phyloP scores from a whole-genome alignment of 1,284 basidiomycete species.

The Mycosarcoma maydis region DNA sequence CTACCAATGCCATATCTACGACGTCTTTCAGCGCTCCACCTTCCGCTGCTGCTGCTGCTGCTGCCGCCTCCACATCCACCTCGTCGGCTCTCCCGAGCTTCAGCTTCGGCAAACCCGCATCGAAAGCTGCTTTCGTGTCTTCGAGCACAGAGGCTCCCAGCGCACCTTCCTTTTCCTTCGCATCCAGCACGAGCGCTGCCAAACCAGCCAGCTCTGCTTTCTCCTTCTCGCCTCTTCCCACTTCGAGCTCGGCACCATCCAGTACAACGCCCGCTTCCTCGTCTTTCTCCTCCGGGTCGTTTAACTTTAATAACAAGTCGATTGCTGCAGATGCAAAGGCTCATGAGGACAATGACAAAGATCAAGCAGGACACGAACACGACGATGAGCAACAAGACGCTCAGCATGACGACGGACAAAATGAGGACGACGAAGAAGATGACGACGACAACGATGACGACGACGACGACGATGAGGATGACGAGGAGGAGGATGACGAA shows the following conservation, averaged over 20 bases:
- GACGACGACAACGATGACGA: constrained; percentile 21
- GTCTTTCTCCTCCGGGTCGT: constrained; percentile 19
- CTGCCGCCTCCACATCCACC: constrained; percentile 2
- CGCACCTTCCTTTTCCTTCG: constrained; percentile 35
- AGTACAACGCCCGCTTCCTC: constrained; percentile 10
- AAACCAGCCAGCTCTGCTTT: constrained; percentile 29
- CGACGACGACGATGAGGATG: constrained; percentile 16
- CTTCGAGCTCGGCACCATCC: constrained; percentile 8
- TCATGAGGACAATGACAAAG: background rate
- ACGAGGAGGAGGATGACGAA: constrained; percentile 15
- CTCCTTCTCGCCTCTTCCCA: constrained; percentile 26
- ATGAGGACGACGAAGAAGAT: constrained; percentile 17
- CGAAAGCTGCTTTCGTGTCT: background rate
- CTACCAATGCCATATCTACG: constrained; percentile 16
- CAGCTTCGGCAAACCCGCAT: constrained; percentile 32
- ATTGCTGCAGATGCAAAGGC: background rate
- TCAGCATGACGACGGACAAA: constrained; percentile 8
- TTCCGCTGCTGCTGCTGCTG: background rate
- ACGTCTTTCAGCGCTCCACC: constrained; percentile 4
- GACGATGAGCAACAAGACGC: constrained; percentile 5
- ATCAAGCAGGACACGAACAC: constrained; percentile 2
- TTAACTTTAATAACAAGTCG: constrained; percentile 1
- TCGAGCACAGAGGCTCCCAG: constrained; percentile 1
- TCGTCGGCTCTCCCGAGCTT: constrained; percentile 15
- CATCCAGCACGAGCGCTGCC: constrained; percentile 5